A percentile compares a stretch with the other conserved stretches of the same genome.
Evolutionary conservation across 2,329 filamentous ascomycete species (phyloP).

Genomic region (Fonsecaea nubica): DNA sequence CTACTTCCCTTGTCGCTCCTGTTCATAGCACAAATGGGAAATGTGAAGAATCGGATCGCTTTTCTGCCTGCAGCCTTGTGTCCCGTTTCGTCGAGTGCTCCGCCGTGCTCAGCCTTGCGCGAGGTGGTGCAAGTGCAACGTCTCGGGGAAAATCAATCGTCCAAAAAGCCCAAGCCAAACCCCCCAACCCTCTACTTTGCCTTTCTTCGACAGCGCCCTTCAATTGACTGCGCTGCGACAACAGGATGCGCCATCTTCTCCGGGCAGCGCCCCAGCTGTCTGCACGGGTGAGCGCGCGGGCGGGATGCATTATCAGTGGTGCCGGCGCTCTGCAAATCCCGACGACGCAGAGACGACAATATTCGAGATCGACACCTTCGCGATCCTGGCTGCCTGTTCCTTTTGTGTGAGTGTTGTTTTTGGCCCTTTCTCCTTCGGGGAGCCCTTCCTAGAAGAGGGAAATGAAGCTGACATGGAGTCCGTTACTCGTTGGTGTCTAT

Average conservation of each 20-base stretch:
- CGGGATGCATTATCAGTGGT: background rate
- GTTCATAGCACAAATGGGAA: background rate
- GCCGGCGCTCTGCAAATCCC: background rate
- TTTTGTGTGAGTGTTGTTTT: constrained; percentile 27
- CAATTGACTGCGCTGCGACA: constrained; percentile 16
- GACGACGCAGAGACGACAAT: constrained; percentile 8
- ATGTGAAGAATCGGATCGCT: background rate
- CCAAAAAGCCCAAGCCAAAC: background rate
- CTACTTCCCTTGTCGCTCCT: background rate
- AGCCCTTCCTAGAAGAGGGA: background rate
- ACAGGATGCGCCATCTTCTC: constrained; percentile 28
- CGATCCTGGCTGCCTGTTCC: constrained; percentile 38
- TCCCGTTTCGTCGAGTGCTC: background rate
- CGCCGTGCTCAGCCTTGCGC: constrained; percentile 10
- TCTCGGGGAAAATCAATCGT: background rate
- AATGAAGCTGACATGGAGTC: background rate
- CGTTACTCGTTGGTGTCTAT: background rate
- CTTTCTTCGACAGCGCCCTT: constrained; percentile 14
- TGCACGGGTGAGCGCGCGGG: constrained; percentile 13
- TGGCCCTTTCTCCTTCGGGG: too few relatives aligned
- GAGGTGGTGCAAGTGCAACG: background rate
- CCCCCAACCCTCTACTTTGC: background rate
- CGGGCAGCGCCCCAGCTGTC: constrained; percentile 25
- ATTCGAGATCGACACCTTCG: constrained; percentile 17
- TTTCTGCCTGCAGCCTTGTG: background rate